Conservation (phyloP, 805 yeast genomes). For the Ogataea minuta region DNA sequence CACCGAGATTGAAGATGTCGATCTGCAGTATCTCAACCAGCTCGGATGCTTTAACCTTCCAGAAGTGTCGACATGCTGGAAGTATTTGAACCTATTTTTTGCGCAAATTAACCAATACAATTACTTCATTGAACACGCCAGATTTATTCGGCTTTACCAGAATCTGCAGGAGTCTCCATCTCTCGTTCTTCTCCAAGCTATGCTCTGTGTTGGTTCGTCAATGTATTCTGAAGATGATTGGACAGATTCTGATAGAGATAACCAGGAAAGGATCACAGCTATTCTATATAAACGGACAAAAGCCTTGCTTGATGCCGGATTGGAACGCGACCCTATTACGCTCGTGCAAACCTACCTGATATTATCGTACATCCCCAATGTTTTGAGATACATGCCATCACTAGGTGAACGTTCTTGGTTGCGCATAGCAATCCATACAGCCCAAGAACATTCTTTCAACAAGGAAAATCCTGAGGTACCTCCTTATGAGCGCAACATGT, state of each 20-base stretch:
- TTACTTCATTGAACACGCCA: constrained; percentile 61
- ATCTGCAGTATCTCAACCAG: constrained; percentile 58
- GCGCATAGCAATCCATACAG: constrained; percentile 68
- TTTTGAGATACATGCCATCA: constrained; percentile 42
- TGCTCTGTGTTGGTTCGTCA: constrained; percentile 65
- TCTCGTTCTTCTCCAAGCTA: constrained; percentile 56
- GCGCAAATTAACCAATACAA: constrained; percentile 60
- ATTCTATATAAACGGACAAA: constrained; percentile 43
- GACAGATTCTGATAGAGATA: constrained; percentile 45
- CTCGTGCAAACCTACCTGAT: constrained; percentile 12
- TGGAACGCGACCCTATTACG: constrained; percentile 58
- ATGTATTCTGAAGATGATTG: constrained; percentile 52
- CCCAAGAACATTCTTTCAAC: constrained; percentile 65
- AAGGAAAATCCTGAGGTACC: constrained; percentile 6
- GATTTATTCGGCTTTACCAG: constrained; percentile 56
- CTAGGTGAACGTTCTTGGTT: constrained; percentile 45
- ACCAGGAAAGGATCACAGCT: constrained; percentile 11
- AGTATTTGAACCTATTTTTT: constrained; percentile 59
- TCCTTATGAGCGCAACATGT: constrained; percentile 36
- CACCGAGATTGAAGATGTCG: constrained; percentile 36
- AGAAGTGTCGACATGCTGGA: constrained; percentile 56
- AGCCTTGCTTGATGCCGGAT: constrained; percentile 64
- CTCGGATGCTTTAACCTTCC: constrained; percentile 73
- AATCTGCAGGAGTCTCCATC: constrained; percentile 59
- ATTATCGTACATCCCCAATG: constrained; percentile 15